Conservation (phyloP, 148 eudicot genomes). For the Persicaria tinctoria region DNA sequence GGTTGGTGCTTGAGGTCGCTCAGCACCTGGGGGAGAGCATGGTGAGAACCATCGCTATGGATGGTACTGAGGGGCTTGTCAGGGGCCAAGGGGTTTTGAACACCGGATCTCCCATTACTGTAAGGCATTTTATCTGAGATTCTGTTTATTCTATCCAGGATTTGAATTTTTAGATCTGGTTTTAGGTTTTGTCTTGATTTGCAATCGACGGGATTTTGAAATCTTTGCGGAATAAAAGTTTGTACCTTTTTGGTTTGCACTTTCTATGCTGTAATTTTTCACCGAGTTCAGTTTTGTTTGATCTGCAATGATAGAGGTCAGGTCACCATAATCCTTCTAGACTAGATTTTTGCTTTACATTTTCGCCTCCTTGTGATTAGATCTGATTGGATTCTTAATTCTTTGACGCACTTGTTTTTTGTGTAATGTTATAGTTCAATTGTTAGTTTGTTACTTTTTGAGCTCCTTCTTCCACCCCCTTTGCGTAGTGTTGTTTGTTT, state of each 20-base stretch:
- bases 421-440: not conserved
- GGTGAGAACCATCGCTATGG: conserved; percentile 97
- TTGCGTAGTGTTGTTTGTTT: too few relatives aligned
- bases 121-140: conserved; percentile 18
- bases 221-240: not conserved
- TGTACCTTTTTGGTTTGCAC: not conserved
- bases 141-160: not conserved
- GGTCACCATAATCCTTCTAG: not conserved
- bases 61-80: conserved; percentile 94
- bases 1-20: conserved; percentile 87
- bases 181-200: not conserved
- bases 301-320: not conserved
- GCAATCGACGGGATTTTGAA: not conserved
- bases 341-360: not conserved
- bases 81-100: conserved; percentile 82
- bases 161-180: not conserved
- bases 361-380: not conserved
- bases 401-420: not conserved
- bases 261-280: not conserved
- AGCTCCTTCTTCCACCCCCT: too few relatives aligned
- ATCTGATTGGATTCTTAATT: not conserved
- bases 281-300: not conserved
- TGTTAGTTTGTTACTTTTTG: not conserved
- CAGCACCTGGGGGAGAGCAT: conserved; percentile 90
- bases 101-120: conserved; percentile 95